Base-by-base conservation (phyloP, 768 basidiomycete species). In the Rhizopogon salebrosus region DNA sequence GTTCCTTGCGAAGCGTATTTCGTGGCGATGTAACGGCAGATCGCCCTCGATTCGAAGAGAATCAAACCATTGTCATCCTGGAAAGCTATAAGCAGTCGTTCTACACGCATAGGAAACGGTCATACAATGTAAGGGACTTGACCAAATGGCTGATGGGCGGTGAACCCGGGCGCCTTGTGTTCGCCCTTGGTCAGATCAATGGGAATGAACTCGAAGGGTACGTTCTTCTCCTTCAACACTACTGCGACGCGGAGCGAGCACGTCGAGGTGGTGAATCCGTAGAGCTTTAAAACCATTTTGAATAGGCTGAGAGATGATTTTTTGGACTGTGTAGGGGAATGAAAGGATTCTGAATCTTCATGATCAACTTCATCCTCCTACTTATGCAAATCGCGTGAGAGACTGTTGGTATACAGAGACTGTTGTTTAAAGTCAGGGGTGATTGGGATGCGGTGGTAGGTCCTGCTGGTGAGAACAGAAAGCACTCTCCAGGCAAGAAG, bases 71-170 rank as follows among this genome's bases (percentile, higher is more conserved):
- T 70, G 37, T 78, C 75, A 22, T 64, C 54, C 62, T 63, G 34
- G 4, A 13, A 23, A 18, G 23, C 24, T 27, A 54, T 54, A 9
- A 22, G n/a, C 13, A 2, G 22, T n/a, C 6, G 1, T 45, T 42
- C 11, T 51, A 23, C 16, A 38, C 24, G 9, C 22, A 23, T 20
- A 16, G 10, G 11, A 3, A 1, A 35, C 8, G 14, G 8, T 46
- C 48, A 34, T 16, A 62, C 54, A 20, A 65, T 64, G 49, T 62
- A 72, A 7, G 78, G 78, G 24, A 79, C 67, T 56, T 78, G 73
- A 10, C 75, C 75, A 57, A 80, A 80, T 0, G 86, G 87, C 49
- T 89, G 83, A 51, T 75, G 71, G 22, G 65, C 64, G 27, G 78
- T 39, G 68, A 70, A 80, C 4, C 60, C 75, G 1, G 75, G 63